Conservation (phyloP, 306 rosid species). For the Sophora flavescens region DNA sequence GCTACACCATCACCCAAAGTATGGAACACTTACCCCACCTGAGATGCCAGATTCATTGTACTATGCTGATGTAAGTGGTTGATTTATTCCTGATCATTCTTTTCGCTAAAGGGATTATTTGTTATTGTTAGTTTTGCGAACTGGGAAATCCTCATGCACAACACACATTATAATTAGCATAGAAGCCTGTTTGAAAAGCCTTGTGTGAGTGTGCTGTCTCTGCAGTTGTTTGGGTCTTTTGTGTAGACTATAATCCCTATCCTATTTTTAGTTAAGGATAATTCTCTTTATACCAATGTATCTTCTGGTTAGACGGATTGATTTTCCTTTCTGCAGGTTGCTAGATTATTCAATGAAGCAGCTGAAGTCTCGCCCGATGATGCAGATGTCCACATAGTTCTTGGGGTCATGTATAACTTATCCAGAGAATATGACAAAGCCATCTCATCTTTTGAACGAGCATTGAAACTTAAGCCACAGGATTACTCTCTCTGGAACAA, state of each 20-base stretch:
- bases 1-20: conserved; percentile 85
- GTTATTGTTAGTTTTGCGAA: background rate
- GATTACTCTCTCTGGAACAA: conserved; percentile 99
- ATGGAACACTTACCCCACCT: conserved; percentile 81
- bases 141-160: conserved; percentile 11
- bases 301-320: conserved; percentile 29
- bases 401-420: conserved; percentile 92
- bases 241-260: conserved; percentile 3
- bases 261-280: background rate
- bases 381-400: conserved; percentile 95
- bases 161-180: conserved; percentile 13
- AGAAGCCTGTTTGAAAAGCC: background rate
- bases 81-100: conserved; percentile 24
- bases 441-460: conserved; percentile 80
- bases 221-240: conserved; percentile 17
- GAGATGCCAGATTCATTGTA: conserved; percentile 80
- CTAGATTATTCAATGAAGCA: conserved; percentile 87
- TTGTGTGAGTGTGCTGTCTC: conserved; percentile 13
- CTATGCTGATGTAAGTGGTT: conserved; percentile 86
- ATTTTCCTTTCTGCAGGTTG: conserved; percentile 65
- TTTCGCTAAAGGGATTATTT: conserved; percentile 7
- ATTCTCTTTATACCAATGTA: background rate
- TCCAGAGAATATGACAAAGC: conserved; percentile 96
- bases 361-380: conserved; percentile 91
- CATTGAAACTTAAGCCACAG: conserved; percentile 88